phyloP scores from a whole-genome alignment of 116 monocot genomes.

The Cymodocea nodosa region DNA sequence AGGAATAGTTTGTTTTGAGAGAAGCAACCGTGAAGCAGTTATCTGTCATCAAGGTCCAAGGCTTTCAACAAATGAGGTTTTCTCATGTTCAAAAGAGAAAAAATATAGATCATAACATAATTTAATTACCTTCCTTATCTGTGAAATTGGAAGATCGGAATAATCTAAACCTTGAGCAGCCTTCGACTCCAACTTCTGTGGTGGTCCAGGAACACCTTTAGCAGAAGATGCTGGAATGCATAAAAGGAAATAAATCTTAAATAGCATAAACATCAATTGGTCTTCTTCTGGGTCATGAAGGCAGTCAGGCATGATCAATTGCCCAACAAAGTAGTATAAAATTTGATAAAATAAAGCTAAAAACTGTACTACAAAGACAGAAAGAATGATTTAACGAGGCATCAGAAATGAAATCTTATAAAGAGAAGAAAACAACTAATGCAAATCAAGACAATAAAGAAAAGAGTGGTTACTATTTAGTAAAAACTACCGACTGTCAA shows the following conservation, averaged over 20 bases:
- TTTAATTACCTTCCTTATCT: conserved; percentile 76
- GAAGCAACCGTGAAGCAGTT: conserved; percentile 77
- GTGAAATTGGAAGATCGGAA: conserved; percentile 66
- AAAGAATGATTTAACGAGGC: too few species aligned
- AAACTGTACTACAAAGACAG: background rate
- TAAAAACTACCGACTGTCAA: too few species aligned
- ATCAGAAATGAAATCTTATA: too few species aligned
- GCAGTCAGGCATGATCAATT: too few species aligned
- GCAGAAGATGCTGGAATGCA: conserved; percentile 35
- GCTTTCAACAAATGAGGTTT: background rate
- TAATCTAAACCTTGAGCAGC: conserved; percentile 25
- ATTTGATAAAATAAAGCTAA: background rate
- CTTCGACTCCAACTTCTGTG: background rate
- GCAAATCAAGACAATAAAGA: too few species aligned
- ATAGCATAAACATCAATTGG: background rate
- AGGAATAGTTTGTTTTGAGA: conserved; percentile 95
- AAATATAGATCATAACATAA: background rate
- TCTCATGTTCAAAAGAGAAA: background rate
- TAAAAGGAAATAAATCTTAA: background rate
- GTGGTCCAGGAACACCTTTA: conserved; percentile 23
- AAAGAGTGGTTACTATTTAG: too few species aligned
- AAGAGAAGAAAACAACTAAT: too few species aligned
- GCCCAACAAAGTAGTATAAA: too few species aligned
- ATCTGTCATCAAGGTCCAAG: conserved; percentile 29
- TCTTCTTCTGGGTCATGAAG: too few species aligned